A percentile compares a stretch with the other conserved stretches of the same genome.
These are phyloP conservation scores for Anthracocystis panici-leucophaei DNA, from an alignment of 1,284 basidiomycete genomes.

Conservation along the genomic window DNA sequence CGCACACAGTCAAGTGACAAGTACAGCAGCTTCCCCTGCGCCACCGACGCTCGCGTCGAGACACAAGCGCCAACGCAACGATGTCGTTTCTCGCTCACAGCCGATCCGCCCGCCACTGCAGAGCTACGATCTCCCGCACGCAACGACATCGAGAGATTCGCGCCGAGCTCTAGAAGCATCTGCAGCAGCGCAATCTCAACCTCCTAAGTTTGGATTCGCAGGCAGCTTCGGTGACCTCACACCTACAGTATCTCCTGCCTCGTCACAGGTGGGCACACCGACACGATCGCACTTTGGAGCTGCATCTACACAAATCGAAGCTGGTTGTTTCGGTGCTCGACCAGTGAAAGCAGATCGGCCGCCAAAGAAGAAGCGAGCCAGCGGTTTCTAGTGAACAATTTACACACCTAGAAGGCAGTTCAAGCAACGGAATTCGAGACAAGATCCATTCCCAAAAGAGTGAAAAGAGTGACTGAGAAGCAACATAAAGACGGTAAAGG, in stretches of 20 bases:
- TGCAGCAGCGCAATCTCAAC: constrained; percentile 26
- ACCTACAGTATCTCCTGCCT: constrained; percentile 27
- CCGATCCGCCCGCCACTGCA: constrained; percentile 14
- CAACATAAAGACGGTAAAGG: background rate
- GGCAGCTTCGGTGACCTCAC: constrained; percentile 37
- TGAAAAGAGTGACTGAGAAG: background rate
- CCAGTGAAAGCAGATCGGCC: constrained; percentile 14
- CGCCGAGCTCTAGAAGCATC: background rate
- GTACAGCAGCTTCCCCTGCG: constrained; percentile 13
- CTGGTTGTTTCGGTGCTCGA: constrained; percentile 39
- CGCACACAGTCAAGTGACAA: constrained; percentile 20
- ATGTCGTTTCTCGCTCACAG: constrained; percentile 14
- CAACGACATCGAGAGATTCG: background rate
- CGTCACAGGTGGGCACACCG: constrained; percentile 21
- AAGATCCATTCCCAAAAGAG: background rate
- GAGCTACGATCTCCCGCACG: constrained; percentile 5
- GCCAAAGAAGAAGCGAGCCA: constrained; percentile 41
- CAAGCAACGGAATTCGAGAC: background rate
- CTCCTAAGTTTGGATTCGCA: constrained; percentile 20
- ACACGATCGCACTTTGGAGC: constrained; percentile 11
- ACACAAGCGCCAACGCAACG: constrained; percentile 19
- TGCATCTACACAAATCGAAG: constrained; percentile 39
- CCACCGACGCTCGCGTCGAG: constrained; percentile 28
- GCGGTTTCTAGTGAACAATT: constrained; percentile 27
- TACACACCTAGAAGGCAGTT: too few species aligned